These are phyloP conservation scores for Morella rubra DNA, from an alignment of 306 rosid species.

Conservation along the genomic window DNA sequence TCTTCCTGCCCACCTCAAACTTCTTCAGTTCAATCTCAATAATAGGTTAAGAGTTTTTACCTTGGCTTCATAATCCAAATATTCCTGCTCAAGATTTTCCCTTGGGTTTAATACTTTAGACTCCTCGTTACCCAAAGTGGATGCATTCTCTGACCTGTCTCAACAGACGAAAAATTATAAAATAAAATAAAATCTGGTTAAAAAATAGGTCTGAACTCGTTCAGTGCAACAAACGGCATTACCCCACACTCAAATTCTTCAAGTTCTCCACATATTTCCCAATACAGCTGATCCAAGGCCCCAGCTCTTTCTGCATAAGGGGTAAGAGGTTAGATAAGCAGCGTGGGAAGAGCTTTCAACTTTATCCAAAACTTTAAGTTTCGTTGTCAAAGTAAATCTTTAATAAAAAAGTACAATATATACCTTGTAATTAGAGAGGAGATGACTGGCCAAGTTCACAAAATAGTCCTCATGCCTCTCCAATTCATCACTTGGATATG, in stretches of 20 bases:
- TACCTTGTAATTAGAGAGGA: constrained; percentile 86
- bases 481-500: constrained; percentile 73
- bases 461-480: constrained; percentile 84
- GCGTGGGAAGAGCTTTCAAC: constrained; percentile 7
- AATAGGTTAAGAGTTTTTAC: constrained; percentile 34
- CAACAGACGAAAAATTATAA: constrained; percentile 29
- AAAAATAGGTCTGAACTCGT: constrained; percentile 12
- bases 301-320: constrained; percentile 79
- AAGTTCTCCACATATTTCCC: constrained; percentile 73
- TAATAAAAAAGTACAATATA: constrained; percentile 4
- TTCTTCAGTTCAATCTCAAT: not conserved
- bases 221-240: constrained; percentile 31
- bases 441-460: constrained; percentile 69
- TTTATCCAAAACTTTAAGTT: not conserved
- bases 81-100: constrained; percentile 91
- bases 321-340: constrained; percentile 19
- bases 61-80: constrained; percentile 81
- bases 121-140: constrained; percentile 52
- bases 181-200: not conserved
- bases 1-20: not conserved
- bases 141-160: constrained; percentile 52
- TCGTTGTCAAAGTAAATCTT: constrained; percentile 17
- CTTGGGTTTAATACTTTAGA: constrained; percentile 61
- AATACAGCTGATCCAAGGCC: constrained; percentile 66
- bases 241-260: constrained; percentile 72